Base-by-base conservation (phyloP, 2,329 filamentous ascomycete genomes). In the Tolypocladium paradoxum region DNA sequence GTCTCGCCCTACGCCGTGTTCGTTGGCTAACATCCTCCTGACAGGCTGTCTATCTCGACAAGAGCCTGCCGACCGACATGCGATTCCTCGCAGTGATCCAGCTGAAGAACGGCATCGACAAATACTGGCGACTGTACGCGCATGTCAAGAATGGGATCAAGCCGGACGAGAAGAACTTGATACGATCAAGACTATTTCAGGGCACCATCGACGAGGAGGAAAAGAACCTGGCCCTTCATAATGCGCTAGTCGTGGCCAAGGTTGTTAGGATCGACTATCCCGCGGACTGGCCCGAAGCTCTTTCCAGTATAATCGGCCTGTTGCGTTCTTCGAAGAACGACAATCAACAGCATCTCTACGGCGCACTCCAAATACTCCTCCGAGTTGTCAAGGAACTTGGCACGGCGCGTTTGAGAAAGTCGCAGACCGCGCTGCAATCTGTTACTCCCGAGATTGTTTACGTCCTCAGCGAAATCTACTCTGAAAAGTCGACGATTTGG, bases 41-140 rank as follows among this genome's bases (percentile, higher is more conserved):
- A 34, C 64, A 95, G 85, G 79, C 85, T 60, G 81, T 90, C 36
- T 96, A 91, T 66, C 78, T 96, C 57, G 88, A 96, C 71, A 83
- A 83, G 56, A 82, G 83, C 2, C 74, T 95, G 1, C 87, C 89
- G 1, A 71, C 82, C 54, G 85, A 95, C 62, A 81, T 92, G 51
- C 87, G 93, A 56, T 90, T 95, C 64, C 83, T 96, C 12, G 88
- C 92, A 52, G 83, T 97, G 54, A 96, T 97, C 60, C 88, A 96
- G 66, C 78, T 99, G 52, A 97, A 97, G 68, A 96, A 97, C 68
- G 93, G 91, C 53, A 91, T 97, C 69, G 92, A 97, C 67, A 90
- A 87, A 66, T 90, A 90, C 69, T 99, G 93, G 93, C 81, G 93
- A 16, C 60, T 71, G n/a, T 65, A 89, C 78, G 65, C 72, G 35